Evolutionary conservation across 441 rosid species (phyloP), one percentile per base, ranked within the genome.

Genomic region (Croton laevigatus): DNA sequence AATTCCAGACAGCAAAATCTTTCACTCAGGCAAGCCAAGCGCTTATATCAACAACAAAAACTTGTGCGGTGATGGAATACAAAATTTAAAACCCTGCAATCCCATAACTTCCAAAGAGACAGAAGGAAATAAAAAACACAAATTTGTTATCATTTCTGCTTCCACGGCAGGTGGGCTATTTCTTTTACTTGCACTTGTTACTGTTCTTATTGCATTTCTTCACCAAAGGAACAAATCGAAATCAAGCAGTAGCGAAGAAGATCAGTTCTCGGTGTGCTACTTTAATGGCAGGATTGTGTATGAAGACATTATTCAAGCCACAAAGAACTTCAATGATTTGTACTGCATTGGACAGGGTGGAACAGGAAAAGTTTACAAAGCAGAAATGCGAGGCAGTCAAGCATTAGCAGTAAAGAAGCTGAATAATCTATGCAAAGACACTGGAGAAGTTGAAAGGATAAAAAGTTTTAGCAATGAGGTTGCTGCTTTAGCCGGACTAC

Each of bases 61-160:
- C 44, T 68, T 81, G 7, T 83, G 87, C 23, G 78, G 85, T 8
- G 8, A 45, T 9, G 36, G 3, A 3, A 36, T 19, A 6, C 64
- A 16, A 48, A 75, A 76, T 20, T 72, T 79, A 72, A 73, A 71
- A 61, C 74, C 78, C 10, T 83, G 85, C 78, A 64, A 54, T 36
- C n/a, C 20, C 32, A 14, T 19, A 40, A 19, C 58, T 14, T 34
- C 6, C 12, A 32, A 14, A 48, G 44, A 55, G 1, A 59, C 11
- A 8, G 20, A 44, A 0, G 12, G 20, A 34, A 32, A 58, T 13
- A 59, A 69, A 64, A 69, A 22, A 19, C 63, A 32, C 58, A 68
- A 32, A 67, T 69, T 69, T 13, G n/a, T 51, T 8, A 4, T 71
- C 53, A 19, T 74, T 17, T 38, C 51, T 66, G 72, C 75, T 37